These are phyloP conservation scores for Zostera marina DNA, from an alignment of 116 monocot genomes.

Conservation along the genomic window DNA sequence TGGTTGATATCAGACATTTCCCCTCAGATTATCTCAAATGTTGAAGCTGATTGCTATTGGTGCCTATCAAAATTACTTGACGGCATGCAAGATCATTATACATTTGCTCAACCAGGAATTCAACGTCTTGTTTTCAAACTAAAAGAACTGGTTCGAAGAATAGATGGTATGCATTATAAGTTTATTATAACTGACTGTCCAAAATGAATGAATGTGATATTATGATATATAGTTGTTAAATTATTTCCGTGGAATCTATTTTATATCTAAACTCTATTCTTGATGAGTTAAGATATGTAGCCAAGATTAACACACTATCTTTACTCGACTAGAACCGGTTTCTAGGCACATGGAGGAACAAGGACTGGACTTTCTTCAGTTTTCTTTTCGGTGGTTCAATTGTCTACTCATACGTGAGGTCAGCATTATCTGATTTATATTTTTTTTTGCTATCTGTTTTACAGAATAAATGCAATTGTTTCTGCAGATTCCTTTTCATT, in stretches of 20 bases:
- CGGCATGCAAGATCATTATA: constrained; percentile 99
- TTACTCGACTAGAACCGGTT: constrained; percentile 53
- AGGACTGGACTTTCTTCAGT: constrained; percentile 97
- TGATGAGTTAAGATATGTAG: no score
- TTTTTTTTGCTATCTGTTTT: background rate
- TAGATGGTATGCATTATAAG: constrained; percentile 58
- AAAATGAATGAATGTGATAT: background rate
- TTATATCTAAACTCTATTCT: background rate
- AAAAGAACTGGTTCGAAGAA: constrained; percentile 79
- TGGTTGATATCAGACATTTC: constrained; percentile 69
- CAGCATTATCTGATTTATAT: background rate
- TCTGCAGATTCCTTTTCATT: constrained; percentile 82
- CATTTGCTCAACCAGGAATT: constrained; percentile 99
- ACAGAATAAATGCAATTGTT: background rate
- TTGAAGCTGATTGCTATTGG: constrained; percentile 99
- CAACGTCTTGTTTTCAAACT: constrained; percentile 91
- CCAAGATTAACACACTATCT: background rate
- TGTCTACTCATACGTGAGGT: constrained; percentile 98
- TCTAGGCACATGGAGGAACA: constrained; percentile 97
- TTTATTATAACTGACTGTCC: background rate
- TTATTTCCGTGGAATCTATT: background rate
- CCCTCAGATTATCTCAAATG: constrained; percentile 45
- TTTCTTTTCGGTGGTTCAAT: constrained; percentile 99
- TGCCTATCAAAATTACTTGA: constrained; percentile 96
- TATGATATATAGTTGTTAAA: background rate